A percentile compares a stretch with the other conserved stretches of the same genome.
phyloP scores from a whole-genome alignment of 2,329 filamentous ascomycete genomes.

The Phoma sp. region DNA sequence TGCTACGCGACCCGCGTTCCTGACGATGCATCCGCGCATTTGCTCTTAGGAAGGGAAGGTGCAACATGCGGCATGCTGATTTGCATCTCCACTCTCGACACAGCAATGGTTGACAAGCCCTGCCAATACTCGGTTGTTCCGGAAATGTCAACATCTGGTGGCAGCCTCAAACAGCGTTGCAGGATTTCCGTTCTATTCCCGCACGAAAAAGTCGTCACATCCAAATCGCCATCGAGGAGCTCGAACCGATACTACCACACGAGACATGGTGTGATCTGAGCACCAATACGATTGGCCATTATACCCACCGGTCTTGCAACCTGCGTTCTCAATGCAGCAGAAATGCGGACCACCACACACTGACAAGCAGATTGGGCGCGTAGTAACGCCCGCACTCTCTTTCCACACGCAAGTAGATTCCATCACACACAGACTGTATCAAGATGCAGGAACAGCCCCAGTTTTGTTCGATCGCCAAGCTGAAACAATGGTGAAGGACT shows the following conservation, averaged over 20 bases:
- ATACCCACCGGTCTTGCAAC: not conserved
- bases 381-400: not conserved
- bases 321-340: not conserved
- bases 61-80: constrained; percentile 15
- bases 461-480: constrained; percentile 42
- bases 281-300: not conserved
- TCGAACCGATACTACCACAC: not conserved
- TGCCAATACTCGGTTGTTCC: constrained; percentile 12
- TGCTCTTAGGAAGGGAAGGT: constrained; percentile 19
- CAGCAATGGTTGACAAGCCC: constrained; percentile 13
- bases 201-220: not conserved
- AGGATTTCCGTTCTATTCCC: constrained; percentile 7
- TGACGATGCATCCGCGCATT: constrained; percentile 3
- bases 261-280: constrained; percentile 1
- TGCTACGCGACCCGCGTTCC: constrained; percentile 12
- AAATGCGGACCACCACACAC: not conserved
- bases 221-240: not conserved
- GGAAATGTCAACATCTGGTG: constrained; percentile 2
- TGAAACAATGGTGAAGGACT: constrained; percentile 45
- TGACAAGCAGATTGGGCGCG: not conserved
- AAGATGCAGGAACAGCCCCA: constrained; percentile 21
- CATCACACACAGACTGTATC: constrained; percentile 26
- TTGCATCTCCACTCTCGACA: constrained; percentile 24
- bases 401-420: not conserved
- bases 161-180: constrained; percentile 4